A percentile compares a stretch with the other conserved stretches of the same genome.
These are phyloP conservation scores for Eimeria falciformis DNA, from an alignment of 169 alveolate genomes.

Conservation along the genomic window DNA sequence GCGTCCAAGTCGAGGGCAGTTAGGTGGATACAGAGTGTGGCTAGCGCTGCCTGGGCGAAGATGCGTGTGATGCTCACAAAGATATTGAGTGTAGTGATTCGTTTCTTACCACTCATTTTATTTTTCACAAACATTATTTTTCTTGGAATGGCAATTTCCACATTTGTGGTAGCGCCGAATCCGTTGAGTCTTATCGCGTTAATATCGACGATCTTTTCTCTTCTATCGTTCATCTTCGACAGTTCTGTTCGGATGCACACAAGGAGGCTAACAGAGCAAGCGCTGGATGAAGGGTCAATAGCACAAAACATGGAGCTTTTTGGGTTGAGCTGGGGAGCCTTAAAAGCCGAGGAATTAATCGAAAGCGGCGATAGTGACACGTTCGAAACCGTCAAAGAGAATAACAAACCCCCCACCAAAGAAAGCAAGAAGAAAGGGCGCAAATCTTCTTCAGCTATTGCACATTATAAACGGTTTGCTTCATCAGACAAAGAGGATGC, in stretches of 20 bases:
- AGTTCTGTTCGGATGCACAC: constrained; percentile 15
- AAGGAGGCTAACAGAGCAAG: neutral
- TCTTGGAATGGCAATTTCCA: neutral
- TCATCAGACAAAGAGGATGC: neutral
- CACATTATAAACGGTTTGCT: neutral
- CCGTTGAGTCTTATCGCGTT: constrained; percentile 3
- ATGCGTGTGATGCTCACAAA: neutral
- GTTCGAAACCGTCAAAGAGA: too few species aligned
- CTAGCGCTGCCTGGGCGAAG: constrained; percentile 9
- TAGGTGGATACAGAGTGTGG: constrained; percentile 12
- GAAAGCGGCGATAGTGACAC: neutral
- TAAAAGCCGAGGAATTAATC: constrained; percentile 8
- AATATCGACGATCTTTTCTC: neutral
- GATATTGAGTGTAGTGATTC: neutral
- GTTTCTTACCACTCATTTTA: constrained; percentile 2
- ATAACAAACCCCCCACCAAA: neutral
- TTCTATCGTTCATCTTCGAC: constrained; percentile 9
- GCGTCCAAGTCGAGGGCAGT: neutral
- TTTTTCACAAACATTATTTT: neutral
- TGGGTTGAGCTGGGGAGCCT: constrained; percentile 33
- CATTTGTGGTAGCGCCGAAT: constrained; percentile 24
- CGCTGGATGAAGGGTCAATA: constrained; percentile 3
- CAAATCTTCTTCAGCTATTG: neutral
- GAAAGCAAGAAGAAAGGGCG: neutral
- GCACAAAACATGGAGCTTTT: constrained; percentile 15